A percentile compares a stretch with the other conserved stretches of the same genome.
Evolutionary conservation across 345 rosid species (phyloP).

Genomic region (Nephelium lappaceum): DNA sequence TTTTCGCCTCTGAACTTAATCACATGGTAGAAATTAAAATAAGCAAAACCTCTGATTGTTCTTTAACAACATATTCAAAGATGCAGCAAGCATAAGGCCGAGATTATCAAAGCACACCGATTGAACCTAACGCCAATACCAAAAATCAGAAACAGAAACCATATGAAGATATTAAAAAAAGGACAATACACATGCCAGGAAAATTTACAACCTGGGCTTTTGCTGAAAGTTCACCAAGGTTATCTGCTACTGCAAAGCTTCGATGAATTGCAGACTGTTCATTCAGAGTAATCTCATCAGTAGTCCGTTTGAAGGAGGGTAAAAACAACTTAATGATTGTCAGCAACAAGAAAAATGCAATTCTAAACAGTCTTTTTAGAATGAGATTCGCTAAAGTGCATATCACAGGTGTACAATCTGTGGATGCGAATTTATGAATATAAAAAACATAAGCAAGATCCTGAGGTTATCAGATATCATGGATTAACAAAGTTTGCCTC

Average conservation of each 20-base stretch:
- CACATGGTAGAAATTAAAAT: constrained; percentile 5
- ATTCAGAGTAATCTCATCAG: constrained; percentile 7
- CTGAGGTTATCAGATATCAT: not conserved
- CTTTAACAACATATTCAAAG: constrained; percentile 55
- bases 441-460: not conserved
- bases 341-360: constrained; percentile 2
- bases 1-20: not conserved
- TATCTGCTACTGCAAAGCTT: constrained; percentile 93
- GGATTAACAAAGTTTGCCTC: not conserved
- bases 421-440: not conserved
- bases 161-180: not conserved
- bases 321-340: not conserved
- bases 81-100: constrained; percentile 69
- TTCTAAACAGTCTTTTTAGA: not conserved
- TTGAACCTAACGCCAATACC: constrained; percentile 55
- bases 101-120: constrained; percentile 75
- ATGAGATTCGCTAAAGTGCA: constrained; percentile 3
- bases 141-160: constrained; percentile 22
- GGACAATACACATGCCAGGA: constrained; percentile 8
- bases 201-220: constrained; percentile 69
- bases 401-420: not conserved
- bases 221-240: constrained; percentile 94
- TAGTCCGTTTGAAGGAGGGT: not conserved
- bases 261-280: constrained; percentile 77
- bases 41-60: constrained; percentile 58